Base-by-base conservation (phyloP, 2,329 filamentous ascomycete genomes). In the Botrytis cinerea region DNA sequence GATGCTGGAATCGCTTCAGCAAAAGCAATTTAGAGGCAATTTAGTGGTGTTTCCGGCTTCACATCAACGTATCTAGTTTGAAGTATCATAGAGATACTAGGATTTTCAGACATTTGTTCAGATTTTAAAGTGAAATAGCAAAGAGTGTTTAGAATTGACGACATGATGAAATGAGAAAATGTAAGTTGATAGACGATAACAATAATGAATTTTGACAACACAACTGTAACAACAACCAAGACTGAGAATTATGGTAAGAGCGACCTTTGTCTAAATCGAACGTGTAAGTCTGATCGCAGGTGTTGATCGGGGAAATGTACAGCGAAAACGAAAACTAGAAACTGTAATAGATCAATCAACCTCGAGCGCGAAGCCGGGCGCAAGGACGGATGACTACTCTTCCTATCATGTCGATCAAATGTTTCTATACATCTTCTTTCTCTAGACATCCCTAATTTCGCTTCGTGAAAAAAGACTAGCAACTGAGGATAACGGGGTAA, bases 221-320 rank as follows among this genome's bases (percentile, higher is more conserved):
- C 0, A 3, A 16, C 4, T n/a, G 25, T 7, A 8, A 4, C 4
- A 25, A 25, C 25, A 51, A 5, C 48, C 10, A 51, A 14, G 14
- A 4, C 6, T 51, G 12, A n/a, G n/a, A 4, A 51, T 10, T 12
- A 51, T n/a, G 20, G 22, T 25, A 51, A 14, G 25, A 51, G 0
- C 0, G 14, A n/a, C 12, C 14, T n/a, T n/a, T 10, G n/a, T 12
- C 22, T 1, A 12, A n/a, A 1, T 22, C 22, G 22, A 5, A n/a
- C 8, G 20, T 12, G 8, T 48, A 4, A 48, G 14, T 16, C 22
- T 48, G 22, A 48, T 18, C 6, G 40, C 16, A 7, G 4, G 14
- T 45, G 3, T 45, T 45, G 20, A 16, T 45, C 43, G 3, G 0
- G 20, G 43, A 45, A 18, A 45, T 20, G 5, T 45, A 12, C 14